Conservation (phyloP, 1,284 basidiomycete genomes). For the Volvariella surrecta region DNA sequence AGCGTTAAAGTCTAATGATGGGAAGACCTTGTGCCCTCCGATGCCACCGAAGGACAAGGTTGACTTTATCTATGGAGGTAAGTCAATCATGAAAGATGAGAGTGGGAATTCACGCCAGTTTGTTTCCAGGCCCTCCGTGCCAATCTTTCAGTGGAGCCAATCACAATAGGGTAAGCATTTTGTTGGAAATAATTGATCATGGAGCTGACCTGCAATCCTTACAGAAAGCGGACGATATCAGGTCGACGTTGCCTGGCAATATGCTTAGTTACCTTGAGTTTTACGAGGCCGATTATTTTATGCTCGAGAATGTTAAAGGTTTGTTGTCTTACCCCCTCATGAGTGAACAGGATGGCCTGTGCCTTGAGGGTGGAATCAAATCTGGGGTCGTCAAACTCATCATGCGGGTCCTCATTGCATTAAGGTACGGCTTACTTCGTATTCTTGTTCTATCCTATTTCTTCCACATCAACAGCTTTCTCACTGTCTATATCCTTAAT, state of each 20-base stretch:
- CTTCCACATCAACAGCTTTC: slow-evolving; percentile 17
- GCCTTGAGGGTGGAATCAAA: slow-evolving; percentile 47
- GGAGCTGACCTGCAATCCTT: slow-evolving; percentile 6
- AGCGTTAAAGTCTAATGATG: slow-evolving; percentile 29
- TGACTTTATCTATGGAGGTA: slow-evolving; percentile 66
- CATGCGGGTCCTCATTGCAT: slow-evolving; percentile 42
- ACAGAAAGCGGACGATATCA: slow-evolving; percentile 50
- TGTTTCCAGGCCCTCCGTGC: slow-evolving; percentile 56
- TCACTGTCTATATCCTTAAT: slow-evolving; percentile 2
- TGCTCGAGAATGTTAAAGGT: slow-evolving; percentile 68
- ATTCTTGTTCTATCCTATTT: too few species aligned
- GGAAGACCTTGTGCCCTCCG: slow-evolving; percentile 27
- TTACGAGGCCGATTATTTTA: slow-evolving; percentile 52
- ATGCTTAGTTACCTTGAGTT: slow-evolving; percentile 71
- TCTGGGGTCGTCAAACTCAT: slow-evolving; percentile 65
- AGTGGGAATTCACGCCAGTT: slow-evolving; percentile 3
- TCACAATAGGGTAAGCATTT: slow-evolving; percentile 36
- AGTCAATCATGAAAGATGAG: slow-evolving; percentile 10
- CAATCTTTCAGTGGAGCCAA: slow-evolving; percentile 62
- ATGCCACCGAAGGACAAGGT: slow-evolving; percentile 53
- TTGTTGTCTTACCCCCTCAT: slow-evolving; percentile 51
- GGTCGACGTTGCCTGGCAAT: slow-evolving; percentile 55
- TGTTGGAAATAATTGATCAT: slow-evolving; percentile 6
- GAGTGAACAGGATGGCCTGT: slow-evolving; percentile 34
- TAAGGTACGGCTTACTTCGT: slow-evolving; percentile 38